Evolutionary conservation across 2,329 filamentous ascomycete species (phyloP).

Genomic region (Colletotrichum eleusines): DNA sequence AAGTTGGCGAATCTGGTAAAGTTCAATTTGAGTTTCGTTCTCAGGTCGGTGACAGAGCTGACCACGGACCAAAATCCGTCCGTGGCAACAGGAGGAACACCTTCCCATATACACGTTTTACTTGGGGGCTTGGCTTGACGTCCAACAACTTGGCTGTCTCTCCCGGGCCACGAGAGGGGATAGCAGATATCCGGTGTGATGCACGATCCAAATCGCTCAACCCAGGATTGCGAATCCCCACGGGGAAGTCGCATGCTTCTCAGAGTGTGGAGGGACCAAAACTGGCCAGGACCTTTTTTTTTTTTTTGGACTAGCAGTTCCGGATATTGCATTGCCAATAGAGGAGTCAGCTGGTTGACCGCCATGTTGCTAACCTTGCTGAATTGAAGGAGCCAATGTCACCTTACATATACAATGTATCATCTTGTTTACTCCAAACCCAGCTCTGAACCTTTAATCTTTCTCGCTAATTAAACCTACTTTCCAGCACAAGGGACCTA

Average conservation of each 20-base stretch:
- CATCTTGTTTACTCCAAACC: too few relatives aligned
- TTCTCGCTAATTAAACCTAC: too few relatives aligned
- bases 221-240: constrained; percentile 3
- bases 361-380: too few relatives aligned
- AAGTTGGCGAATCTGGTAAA: neutral
- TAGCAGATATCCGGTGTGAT: neutral
- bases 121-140: neutral
- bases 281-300: neutral
- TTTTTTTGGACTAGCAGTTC: neutral
- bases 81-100: neutral
- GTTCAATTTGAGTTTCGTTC: neutral
- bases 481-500: neutral
- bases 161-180: neutral
- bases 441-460: too few relatives aligned
- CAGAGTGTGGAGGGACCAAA: neutral
- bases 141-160: neutral
- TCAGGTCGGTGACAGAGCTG: neutral
- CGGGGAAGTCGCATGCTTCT: constrained; percentile 27
- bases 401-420: too few relatives aligned
- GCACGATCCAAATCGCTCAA: neutral
- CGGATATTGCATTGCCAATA: too few relatives aligned
- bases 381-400: too few relatives aligned
- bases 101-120: neutral
- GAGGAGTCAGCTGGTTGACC: too few relatives aligned
- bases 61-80: neutral